These are phyloP conservation scores for Fraxinus angustifolia DNA, from an alignment of 305 asterid species.

Conservation along the genomic window DNA sequence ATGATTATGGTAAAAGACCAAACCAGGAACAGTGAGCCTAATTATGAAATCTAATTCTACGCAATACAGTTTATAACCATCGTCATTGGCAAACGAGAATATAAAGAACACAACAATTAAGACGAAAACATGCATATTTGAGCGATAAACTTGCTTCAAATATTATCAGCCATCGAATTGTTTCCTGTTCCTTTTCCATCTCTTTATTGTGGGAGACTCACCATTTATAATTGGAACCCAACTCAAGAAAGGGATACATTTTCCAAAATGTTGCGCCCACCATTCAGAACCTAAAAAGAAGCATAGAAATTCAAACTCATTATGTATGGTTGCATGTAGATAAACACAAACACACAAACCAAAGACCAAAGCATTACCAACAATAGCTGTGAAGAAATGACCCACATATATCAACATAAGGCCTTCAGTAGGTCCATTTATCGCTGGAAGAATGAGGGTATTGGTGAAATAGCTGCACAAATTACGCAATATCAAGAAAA, in stretches of 20 bases:
- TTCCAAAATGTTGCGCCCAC: conserved; percentile 80
- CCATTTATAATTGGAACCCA: conserved; percentile 77
- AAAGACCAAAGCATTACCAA: conserved; percentile 52
- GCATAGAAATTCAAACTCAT: conserved; percentile 14
- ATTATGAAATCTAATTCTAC: neutral
- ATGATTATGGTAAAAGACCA: conserved; percentile 1
- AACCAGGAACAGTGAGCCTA: neutral
- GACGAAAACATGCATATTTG: neutral
- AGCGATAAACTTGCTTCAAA: neutral
- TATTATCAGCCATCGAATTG: neutral
- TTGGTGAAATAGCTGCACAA: conserved; percentile 80
- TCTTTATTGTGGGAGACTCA: conserved; percentile 33
- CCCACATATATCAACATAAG: conserved; percentile 76
- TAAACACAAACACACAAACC: neutral
- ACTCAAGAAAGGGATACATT: conserved; percentile 60
- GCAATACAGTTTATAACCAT: neutral
- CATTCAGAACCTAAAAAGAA: conserved; percentile 76
- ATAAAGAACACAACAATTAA: neutral
- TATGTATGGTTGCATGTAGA: conserved; percentile 12
- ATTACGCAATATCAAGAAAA: conserved; percentile 15
- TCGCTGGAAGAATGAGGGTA: conserved; percentile 81
- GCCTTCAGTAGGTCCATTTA: conserved; percentile 97
- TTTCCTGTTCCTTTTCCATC: neutral
- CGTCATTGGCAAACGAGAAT: neutral
- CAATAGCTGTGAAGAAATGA: conserved; percentile 80